phyloP scores from a whole-genome alignment of 352 stramenopile genomes.

The Saprolegnia diclina region DNA sequence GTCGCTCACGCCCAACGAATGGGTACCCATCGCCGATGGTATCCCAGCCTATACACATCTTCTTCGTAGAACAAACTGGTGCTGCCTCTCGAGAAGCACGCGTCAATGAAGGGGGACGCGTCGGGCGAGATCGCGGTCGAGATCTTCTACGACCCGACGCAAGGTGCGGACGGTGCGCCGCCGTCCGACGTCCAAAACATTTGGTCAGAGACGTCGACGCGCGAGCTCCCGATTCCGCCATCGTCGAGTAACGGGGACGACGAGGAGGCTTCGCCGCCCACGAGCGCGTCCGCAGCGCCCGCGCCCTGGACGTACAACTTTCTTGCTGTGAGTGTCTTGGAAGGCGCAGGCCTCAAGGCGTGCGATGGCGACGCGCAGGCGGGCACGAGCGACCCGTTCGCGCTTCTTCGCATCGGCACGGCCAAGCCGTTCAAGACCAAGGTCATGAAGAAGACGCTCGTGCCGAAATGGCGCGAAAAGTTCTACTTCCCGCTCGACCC shows the following conservation, averaged over 20 bases:
- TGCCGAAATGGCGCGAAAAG: slow-evolving; percentile 56
- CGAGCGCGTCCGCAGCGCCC: neutral
- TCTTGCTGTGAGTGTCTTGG: slow-evolving; percentile 60
- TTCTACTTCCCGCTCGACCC: slow-evolving; percentile 52
- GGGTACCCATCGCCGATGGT: slow-evolving; percentile 25
- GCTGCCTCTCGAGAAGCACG: slow-evolving; percentile 26
- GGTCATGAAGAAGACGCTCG: slow-evolving; percentile 55
- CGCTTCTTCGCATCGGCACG: slow-evolving; percentile 48
- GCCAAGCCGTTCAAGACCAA: slow-evolving; percentile 57
- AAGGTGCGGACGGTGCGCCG: slow-evolving; percentile 1
- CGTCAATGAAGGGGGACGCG: slow-evolving; percentile 16
- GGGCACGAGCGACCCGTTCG: slow-evolving; percentile 59
- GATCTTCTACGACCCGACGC: slow-evolving; percentile 41
- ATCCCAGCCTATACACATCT: slow-evolving; percentile 14
- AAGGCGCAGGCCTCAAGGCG: slow-evolving; percentile 47
- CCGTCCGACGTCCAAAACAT: slow-evolving; percentile 21
- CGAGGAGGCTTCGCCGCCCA: neutral
- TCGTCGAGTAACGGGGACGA: slow-evolving; percentile 12
- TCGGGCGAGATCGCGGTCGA: slow-evolving; percentile 41
- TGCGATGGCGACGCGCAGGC: slow-evolving; percentile 50
- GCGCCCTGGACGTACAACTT: slow-evolving; percentile 39
- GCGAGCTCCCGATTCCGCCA: neutral
- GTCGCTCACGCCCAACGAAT: slow-evolving; percentile 34
- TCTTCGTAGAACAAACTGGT: slow-evolving; percentile 34
- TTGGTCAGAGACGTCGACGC: slow-evolving; percentile 20